phyloP scores from a whole-genome alignment of 2,329 filamentous ascomycete genomes.

The Arthroderma uncinatum region DNA sequence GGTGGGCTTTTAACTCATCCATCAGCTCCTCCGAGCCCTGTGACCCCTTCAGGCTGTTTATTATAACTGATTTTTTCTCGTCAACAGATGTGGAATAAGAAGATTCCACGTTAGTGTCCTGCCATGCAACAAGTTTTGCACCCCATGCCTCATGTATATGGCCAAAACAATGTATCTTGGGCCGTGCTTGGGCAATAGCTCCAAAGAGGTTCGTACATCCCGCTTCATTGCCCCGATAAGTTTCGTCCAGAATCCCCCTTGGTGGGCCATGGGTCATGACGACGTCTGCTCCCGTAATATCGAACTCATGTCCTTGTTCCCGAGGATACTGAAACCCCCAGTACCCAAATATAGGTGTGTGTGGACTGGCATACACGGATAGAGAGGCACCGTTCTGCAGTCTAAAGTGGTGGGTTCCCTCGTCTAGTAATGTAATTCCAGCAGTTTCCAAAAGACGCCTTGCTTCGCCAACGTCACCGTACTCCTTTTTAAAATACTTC shows the following conservation, averaged over 20 bases:
- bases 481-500: constrained; percentile 25
- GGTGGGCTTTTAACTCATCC: neutral
- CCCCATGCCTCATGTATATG: constrained; percentile 46
- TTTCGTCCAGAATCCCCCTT: constrained; percentile 41
- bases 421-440: constrained; percentile 40
- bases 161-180: constrained; percentile 32
- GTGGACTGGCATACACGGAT: constrained; percentile 44
- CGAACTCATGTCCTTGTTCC: constrained; percentile 29
- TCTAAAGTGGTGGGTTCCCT: constrained; percentile 40
- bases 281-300: constrained; percentile 33
- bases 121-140: constrained; percentile 44
- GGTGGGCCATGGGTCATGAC: constrained; percentile 49
- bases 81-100: constrained; percentile 41
- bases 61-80: constrained; percentile 19
- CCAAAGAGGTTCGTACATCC: constrained; percentile 26
- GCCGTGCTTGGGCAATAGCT: constrained; percentile 23
- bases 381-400: constrained; percentile 42
- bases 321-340: constrained; percentile 44
- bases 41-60: neutral
- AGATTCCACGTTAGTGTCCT: constrained; percentile 23
- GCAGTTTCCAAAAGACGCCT: constrained; percentile 32
- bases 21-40: neutral
- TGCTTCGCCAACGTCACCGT: constrained; percentile 32
- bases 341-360: constrained; percentile 37
- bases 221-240: constrained; percentile 21